These are phyloP conservation scores for Krasilnikovozyma curviuscula DNA, from an alignment of 768 basidiomycete genomes.

Conservation along the genomic window DNA sequence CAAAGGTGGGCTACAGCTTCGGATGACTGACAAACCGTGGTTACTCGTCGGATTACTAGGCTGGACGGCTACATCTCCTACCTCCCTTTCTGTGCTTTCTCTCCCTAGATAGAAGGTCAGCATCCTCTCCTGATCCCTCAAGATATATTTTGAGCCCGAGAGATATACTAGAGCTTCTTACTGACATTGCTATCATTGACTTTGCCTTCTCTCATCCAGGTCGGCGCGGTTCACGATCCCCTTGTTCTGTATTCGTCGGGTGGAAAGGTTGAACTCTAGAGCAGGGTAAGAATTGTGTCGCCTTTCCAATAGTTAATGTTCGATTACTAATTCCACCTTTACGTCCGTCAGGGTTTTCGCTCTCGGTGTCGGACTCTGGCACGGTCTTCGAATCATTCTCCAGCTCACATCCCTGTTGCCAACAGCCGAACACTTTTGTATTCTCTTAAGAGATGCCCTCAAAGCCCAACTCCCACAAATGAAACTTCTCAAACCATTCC, in stretches of 20 bases:
- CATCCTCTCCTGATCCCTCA: no score
- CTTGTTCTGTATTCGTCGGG: conserved; percentile 73
- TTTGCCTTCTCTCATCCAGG: no score
- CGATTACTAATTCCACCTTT: no score
- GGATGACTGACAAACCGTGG: neutral
- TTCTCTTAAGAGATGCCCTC: conserved; percentile 66
- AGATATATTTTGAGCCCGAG: no score
- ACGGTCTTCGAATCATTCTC: conserved; percentile 75
- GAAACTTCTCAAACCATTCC: conserved; percentile 77
- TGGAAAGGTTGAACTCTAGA: conserved; percentile 79
- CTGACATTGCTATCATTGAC: no score
- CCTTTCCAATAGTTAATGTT: no score
- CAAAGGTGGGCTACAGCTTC: neutral
- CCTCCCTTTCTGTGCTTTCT: conserved; percentile 78
- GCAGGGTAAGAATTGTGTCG: no score
- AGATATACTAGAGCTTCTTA: no score
- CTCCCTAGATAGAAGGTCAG: conserved; percentile 79
- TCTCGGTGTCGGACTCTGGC: conserved; percentile 83
- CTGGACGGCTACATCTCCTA: conserved; percentile 73
- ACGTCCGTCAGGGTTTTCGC: no score
- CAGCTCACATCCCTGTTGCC: conserved; percentile 85
- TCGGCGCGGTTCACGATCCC: conserved; percentile 79
- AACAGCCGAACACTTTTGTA: conserved; percentile 82
- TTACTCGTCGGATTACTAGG: conserved; percentile 31
- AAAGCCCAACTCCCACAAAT: conserved; percentile 72